Base-by-base conservation (phyloP, 441 rosid genomes). In the Euphorbia celastroides region DNA sequence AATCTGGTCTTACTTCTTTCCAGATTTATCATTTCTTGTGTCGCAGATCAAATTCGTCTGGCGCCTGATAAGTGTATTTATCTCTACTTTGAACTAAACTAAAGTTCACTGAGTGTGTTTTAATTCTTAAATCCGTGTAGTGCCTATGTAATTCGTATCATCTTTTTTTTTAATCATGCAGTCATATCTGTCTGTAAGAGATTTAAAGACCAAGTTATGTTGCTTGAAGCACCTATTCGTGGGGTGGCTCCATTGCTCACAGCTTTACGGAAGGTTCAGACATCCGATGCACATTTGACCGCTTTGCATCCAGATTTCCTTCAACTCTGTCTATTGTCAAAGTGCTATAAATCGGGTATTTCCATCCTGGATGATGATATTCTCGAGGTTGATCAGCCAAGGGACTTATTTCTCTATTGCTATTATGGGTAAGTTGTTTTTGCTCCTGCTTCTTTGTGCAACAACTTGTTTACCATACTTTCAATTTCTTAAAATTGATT, bases 241-340 rank as follows among this genome's bases (percentile, higher is more conserved):
- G 99, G 97, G 44, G 90, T 94, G 66, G 82, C 77, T 58, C 90
- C 98, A 22, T 57, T 94, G 84, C 79, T 84, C 66, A 74, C 78
- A 0, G 94, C 96, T 70, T 72, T 92, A 62, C 83, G 67, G 57
- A 94, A 94, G 87, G 75, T 92, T 75, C 96, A 82, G 75, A 67
- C 75, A 25, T 86, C 98, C 57, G 20, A 87, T 25, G 96, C 82
- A 72, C 82, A 84, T 75, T 80, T 94, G 88, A 94, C 93, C 70
- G 44, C 89, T 20, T 79, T 94, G 81, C 99, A 94, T 77, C 98
- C 98, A 2, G 99, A 89, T 57, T 76, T 82, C 81, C 98, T 94
- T 78, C 92, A 85, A 57, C 86, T 94, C 65, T 89, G 99, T 78
- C 75, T 94, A 73, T 76, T 71, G 80, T 75, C 98, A 0, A 90